Percentiles rank a stretch among this genome's conserved stretches.
Evolutionary conservation across 169 alveolate genomes (phyloP).

Genomic region (Babesia bovis): DNA sequence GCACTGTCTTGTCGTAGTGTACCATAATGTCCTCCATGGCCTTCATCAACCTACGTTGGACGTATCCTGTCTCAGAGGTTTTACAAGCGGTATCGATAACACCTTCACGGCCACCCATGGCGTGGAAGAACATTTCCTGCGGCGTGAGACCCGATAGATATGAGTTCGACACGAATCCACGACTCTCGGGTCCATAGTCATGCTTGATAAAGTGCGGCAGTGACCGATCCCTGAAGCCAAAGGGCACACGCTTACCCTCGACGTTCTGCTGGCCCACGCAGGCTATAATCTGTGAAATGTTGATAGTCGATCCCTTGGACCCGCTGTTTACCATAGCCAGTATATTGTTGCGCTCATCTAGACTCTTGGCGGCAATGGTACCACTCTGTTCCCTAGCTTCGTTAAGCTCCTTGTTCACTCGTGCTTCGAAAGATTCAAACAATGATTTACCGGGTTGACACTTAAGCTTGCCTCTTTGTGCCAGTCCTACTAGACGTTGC

Average conservation of each 20-base stretch:
- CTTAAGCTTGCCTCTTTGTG: conserved; percentile 95
- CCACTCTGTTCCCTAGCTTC: conserved; percentile 93
- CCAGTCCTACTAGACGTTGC: conserved; percentile 81
- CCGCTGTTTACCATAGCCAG: conserved; percentile 98
- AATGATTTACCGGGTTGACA: conserved; percentile 98
- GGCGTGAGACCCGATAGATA: conserved; percentile 96
- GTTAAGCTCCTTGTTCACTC: conserved; percentile 93
- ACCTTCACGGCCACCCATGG: conserved; percentile 99
- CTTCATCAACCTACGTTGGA: conserved; percentile 98
- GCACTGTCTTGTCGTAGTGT: conserved; percentile 98
- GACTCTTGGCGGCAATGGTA: conserved; percentile 89
- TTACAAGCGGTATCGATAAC: conserved; percentile 99
- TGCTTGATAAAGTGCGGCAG: conserved; percentile 99
- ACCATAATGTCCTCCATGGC: conserved; percentile 99
- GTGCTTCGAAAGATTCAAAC: conserved; percentile 97
- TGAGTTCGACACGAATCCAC: conserved; percentile 98
- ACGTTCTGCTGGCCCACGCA: conserved; percentile 99
- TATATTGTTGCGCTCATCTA: conserved; percentile 92
- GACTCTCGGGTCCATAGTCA: conserved; percentile 99
- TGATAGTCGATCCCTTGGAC: conserved; percentile 94
- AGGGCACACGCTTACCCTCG: conserved; percentile 99
- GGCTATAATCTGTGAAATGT: conserved; percentile 97
- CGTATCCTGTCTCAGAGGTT: conserved; percentile 99
- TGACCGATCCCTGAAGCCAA: conserved; percentile 96
- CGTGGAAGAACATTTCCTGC: conserved; percentile 99